Base-by-base conservation (phyloP, 805 yeast genomes). In the Cyberlindnera lachancei region DNA sequence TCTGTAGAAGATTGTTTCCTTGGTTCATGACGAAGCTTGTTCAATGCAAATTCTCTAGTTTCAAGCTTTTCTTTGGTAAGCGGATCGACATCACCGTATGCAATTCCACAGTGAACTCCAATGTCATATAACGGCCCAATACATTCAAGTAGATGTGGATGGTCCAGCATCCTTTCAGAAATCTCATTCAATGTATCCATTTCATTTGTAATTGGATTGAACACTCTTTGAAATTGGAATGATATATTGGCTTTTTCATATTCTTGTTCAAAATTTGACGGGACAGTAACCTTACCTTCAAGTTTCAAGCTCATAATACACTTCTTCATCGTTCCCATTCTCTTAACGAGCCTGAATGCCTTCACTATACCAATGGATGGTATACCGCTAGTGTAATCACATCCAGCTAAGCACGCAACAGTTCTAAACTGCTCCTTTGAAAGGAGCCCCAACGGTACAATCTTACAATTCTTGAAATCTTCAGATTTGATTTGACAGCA, bases 321-420 rank as follows among this genome's bases (percentile, higher is more conserved):
- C 25, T 73, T 63, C 12, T 78, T 79, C 43, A 79, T 64, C 2
- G 66, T 63, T 15, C 59, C 55, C 45, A 65, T 66, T 35, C 68
- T 63, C 33, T 64, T 63, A 2, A 85, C 76, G 27, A 80, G 52
- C 25, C 59, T 62, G 33, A 81, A 70, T 0, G 96, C 94, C 18
- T 79, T 82, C 27, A 75, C 73, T 8, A 87, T 64, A 0, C 98
- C 99, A 12, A 90, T 66, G 3, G 81, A 79, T 0, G 80, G 71
- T 6, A 92, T 64, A 0, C 99, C 98, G 34, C 75, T 74, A 0
- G 96, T 84, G 50, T 92, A 92, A 55, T 92, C 99, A 59, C 99
- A 92, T 0, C 99, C 99, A n/a, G 95, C 74, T 5, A 92, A 52
- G 44, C 88, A 79, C 2, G 95, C 97, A 58, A 85, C 72, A 25